Conservation (phyloP, 139 green algal genomes). For the Klebsormidium nitens region DNA sequence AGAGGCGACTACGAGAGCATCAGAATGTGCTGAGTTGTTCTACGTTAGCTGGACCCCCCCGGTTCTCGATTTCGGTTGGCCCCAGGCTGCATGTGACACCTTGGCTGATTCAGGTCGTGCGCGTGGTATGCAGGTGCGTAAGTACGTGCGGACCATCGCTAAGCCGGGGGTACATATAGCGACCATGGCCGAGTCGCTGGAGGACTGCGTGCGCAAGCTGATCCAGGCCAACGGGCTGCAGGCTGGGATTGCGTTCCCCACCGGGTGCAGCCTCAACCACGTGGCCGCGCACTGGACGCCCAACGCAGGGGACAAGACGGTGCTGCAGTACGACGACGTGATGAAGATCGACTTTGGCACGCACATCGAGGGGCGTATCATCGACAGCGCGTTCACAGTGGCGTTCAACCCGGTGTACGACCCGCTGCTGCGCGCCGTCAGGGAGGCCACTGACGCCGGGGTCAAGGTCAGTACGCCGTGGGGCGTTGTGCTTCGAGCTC, state of each 20-base stretch:
- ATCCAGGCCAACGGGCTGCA: constrained; percentile 87
- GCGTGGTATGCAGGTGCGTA: constrained; percentile 56
- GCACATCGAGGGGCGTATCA: constrained; percentile 73
- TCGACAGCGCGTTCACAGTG: constrained; percentile 93
- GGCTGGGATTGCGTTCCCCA: constrained; percentile 84
- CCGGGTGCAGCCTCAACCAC: constrained; percentile 89
- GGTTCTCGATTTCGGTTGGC: constrained; percentile 18
- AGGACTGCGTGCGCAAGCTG: constrained; percentile 77
- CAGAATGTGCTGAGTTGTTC: too few relatives aligned
- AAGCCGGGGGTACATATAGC: constrained; percentile 88
- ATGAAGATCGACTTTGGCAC: constrained; percentile 92
- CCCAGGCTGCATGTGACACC: not conserved
- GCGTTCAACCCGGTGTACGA: constrained; percentile 92
- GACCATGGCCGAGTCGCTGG: constrained; percentile 91
- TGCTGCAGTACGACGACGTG: constrained; percentile 95
- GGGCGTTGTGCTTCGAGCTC: too few relatives aligned
- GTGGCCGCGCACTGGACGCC: constrained; percentile 98
- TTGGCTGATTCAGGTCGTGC: constrained; percentile 31
- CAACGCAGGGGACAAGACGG: constrained; percentile 95
- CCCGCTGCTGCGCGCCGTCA: constrained; percentile 79
- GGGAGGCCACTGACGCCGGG: constrained; percentile 88
- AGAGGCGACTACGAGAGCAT: too few relatives aligned
- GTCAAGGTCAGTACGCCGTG: too few relatives aligned
- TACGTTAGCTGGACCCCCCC: too few relatives aligned
- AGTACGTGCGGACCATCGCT: constrained; percentile 76